These are phyloP conservation scores for Hordeum marinum DNA, from an alignment of 176 grass and related monocot species.

Conservation along the genomic window DNA sequence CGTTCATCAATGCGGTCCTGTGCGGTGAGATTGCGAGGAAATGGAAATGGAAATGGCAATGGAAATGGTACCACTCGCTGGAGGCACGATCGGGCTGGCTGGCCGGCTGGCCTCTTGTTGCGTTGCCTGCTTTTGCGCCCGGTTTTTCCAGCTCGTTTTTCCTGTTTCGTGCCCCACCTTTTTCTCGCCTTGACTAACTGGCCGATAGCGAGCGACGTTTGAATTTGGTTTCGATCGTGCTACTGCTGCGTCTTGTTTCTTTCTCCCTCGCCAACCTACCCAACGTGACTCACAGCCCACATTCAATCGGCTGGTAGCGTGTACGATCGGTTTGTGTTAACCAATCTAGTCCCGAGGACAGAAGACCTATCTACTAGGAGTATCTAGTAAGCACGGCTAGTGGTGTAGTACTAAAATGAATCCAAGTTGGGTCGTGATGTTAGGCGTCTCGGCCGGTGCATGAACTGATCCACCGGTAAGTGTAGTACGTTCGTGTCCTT, in stretches of 20 bases:
- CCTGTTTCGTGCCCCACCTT: neutral
- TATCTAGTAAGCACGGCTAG: too few species aligned
- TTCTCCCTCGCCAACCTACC: neutral
- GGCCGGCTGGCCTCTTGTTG: neutral
- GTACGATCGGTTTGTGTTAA: too few species aligned
- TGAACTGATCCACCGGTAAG: too few species aligned
- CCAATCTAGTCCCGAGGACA: neutral
- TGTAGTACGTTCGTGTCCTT: too few species aligned
- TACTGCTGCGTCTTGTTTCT: neutral
- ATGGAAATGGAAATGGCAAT: conserved; percentile 3
- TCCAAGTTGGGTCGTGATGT: too few species aligned
- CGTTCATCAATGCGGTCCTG: neutral
- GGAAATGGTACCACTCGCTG: neutral
- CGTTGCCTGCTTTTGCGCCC: neutral
- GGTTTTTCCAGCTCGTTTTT: neutral
- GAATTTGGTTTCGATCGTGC: neutral
- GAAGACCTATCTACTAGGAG: too few species aligned
- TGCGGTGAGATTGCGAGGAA: neutral
- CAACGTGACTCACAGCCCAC: neutral
- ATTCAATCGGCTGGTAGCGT: neutral
- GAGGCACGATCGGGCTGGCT: too few species aligned
- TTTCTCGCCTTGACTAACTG: neutral
- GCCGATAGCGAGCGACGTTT: neutral
- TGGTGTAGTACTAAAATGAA: too few species aligned
- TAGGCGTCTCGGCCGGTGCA: too few species aligned